These are phyloP conservation scores for Globisporangium paddicum DNA, from an alignment of 352 stramenopile genomes.

Conservation along the genomic window DNA sequence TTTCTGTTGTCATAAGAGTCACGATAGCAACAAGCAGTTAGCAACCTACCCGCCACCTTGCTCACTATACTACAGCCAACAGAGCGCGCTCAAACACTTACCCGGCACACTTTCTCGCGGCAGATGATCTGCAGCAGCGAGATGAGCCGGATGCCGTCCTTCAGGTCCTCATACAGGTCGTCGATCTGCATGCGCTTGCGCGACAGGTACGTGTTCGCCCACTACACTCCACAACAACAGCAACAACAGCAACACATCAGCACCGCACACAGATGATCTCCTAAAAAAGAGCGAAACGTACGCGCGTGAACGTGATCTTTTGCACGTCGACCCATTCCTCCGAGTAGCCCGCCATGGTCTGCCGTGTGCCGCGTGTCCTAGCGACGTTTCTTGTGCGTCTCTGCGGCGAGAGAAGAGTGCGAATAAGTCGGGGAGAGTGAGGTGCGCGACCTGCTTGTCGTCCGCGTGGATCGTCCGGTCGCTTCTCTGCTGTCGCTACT, in stretches of 20 bases:
- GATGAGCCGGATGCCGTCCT: slow-evolving; percentile 84
- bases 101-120: slow-evolving; percentile 79
- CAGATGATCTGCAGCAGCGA: slow-evolving; percentile 88
- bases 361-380: not conserved
- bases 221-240: slow-evolving; percentile 30
- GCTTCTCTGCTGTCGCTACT: not conserved
- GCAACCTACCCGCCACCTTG: not conserved
- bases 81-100: slow-evolving; percentile 25
- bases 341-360: slow-evolving; percentile 54
- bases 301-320: slow-evolving; percentile 90
- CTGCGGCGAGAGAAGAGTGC: slow-evolving; percentile 3
- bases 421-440: slow-evolving; percentile 2
- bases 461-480: slow-evolving; percentile 4
- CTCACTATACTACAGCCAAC: not conserved
- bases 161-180: slow-evolving; percentile 87
- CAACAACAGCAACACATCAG: not conserved
- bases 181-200: slow-evolving; percentile 87
- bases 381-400: not conserved
- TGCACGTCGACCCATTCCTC: slow-evolving; percentile 90
- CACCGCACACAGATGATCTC: not conserved
- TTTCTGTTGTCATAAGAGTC: slow-evolving; percentile 43
- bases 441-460: too few relatives aligned
- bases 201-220: slow-evolving; percentile 88
- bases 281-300: slow-evolving; percentile 20
- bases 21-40: not conserved